A percentile compares a stretch with the other conserved stretches of the same genome.
phyloP scores from a whole-genome alignment of 371 early-diverging fungal genomes.

The Apophysomyces trapeziformis region DNA sequence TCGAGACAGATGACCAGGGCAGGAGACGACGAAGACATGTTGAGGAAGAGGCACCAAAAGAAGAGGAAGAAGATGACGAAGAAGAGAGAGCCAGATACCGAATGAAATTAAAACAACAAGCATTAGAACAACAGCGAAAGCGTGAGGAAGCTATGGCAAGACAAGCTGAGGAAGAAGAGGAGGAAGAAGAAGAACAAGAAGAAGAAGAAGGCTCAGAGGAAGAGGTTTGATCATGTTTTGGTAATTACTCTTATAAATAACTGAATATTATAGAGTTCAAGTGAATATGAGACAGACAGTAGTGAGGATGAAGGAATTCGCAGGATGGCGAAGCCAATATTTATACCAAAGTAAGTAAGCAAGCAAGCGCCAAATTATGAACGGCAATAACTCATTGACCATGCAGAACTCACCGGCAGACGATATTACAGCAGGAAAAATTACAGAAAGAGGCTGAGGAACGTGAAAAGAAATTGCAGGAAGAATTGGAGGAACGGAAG shows the following conservation, averaged over 20 bases:
- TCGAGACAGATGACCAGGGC: constrained; percentile 28
- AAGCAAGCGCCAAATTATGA: not conserved
- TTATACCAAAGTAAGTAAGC: constrained; percentile 74
- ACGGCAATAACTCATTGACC: too few relatives aligned
- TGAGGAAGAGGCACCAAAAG: constrained; percentile 33
- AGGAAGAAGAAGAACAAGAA: constrained; percentile 38
- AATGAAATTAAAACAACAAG: constrained; percentile 49
- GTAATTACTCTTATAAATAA: not conserved
- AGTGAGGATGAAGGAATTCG: constrained; percentile 55
- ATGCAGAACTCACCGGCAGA: constrained; percentile 62
- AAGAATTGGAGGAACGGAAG: constrained; percentile 69
- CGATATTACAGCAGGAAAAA: constrained; percentile 67
- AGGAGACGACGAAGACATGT: constrained; percentile 45
- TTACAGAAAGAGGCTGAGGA: constrained; percentile 67
- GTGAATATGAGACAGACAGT: constrained; percentile 69
- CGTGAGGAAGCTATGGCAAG: constrained; percentile 27
- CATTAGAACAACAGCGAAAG: constrained; percentile 32
- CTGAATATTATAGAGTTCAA: constrained; percentile 43
- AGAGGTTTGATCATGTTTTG: constrained; percentile 19
- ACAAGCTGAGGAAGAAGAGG: constrained; percentile 30
- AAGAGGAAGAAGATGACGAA: constrained; percentile 37
- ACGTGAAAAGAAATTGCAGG: constrained; percentile 46
- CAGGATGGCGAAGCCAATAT: constrained; percentile 77
- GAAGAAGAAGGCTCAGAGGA: constrained; percentile 35
- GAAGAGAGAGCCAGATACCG: constrained; percentile 45